phyloP scores from a whole-genome alignment of 1,139 yeast genomes.

The Magnusiomyces ingens region DNA sequence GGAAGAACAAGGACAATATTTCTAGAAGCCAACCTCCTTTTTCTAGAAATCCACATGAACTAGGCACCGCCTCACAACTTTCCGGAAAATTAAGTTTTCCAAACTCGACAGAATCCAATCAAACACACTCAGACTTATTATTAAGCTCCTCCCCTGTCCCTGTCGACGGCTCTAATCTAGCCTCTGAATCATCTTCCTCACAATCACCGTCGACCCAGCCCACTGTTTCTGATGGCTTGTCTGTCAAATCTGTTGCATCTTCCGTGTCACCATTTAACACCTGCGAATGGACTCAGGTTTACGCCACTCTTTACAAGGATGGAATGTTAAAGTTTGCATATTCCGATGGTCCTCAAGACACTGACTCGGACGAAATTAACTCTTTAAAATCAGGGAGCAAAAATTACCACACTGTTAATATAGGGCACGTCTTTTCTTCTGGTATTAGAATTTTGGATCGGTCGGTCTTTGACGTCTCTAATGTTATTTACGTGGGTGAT shows the following conservation, averaged over 20 bases:
- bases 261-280: slow-evolving; percentile 7
- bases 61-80: no score
- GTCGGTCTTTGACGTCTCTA: slow-evolving; percentile 6
- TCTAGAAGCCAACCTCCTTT: no score
- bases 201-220: no score
- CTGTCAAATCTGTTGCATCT: not conserved
- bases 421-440: slow-evolving; percentile 5
- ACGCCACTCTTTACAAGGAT: slow-evolving; percentile 4
- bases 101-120: no score
- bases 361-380: not conserved
- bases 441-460: slow-evolving; percentile 4
- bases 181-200: no score
- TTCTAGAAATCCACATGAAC: no score
- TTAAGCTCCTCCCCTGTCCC: no score
- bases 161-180: no score
- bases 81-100: no score
- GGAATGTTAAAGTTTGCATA: slow-evolving; percentile 6
- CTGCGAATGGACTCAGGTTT: slow-evolving; percentile 7
- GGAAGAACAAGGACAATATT: no score
- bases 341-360: not conserved
- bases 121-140: no score
- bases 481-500: slow-evolving; percentile 8
- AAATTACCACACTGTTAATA: not conserved
- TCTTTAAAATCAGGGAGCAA: not conserved
- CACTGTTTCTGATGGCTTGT: no score